These are phyloP conservation scores for Xerocomellus dryophilus DNA, from an alignment of 768 basidiomycete genomes.

Conservation along the genomic window DNA sequence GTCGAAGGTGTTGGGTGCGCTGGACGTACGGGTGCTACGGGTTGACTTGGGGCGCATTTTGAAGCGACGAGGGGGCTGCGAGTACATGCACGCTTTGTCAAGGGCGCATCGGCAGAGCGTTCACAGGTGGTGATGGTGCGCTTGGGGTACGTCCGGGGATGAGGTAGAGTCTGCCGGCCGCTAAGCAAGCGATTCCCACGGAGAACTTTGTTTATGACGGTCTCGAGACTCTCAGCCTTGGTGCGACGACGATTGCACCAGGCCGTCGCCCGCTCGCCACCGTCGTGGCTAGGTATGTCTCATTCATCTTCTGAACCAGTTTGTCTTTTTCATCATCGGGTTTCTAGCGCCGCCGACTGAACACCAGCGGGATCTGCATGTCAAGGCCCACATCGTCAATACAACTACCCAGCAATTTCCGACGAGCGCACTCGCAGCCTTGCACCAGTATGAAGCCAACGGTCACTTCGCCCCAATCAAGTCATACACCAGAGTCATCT, in stretches of 20 bases:
- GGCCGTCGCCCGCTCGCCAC: neutral
- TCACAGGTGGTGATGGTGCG: no score
- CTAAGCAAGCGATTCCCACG: neutral
- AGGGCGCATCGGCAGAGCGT: no score
- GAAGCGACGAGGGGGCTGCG: no score
- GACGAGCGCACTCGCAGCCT: slow-evolving; percentile 56
- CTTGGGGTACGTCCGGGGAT: no score
- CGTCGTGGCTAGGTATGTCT: slow-evolving; percentile 34
- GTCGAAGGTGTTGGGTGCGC: no score
- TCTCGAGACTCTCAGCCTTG: neutral
- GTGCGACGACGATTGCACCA: slow-evolving; percentile 18
- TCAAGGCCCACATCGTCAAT: slow-evolving; percentile 56
- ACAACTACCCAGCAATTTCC: slow-evolving; percentile 44
- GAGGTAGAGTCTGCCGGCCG: no score
- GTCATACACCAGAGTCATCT: slow-evolving; percentile 71
- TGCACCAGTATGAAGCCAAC: slow-evolving; percentile 70
- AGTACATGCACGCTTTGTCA: no score
- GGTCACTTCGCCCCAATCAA: slow-evolving; percentile 64
- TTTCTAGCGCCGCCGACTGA: slow-evolving; percentile 43
- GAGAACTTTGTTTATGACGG: neutral
- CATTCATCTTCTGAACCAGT: neutral
- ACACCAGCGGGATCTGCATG: slow-evolving; percentile 64
- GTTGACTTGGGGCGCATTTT: no score
- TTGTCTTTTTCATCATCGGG: neutral
- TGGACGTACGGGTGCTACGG: no score